Conservation (phyloP, 345 rosid species). For the Mangifera indica region DNA sequence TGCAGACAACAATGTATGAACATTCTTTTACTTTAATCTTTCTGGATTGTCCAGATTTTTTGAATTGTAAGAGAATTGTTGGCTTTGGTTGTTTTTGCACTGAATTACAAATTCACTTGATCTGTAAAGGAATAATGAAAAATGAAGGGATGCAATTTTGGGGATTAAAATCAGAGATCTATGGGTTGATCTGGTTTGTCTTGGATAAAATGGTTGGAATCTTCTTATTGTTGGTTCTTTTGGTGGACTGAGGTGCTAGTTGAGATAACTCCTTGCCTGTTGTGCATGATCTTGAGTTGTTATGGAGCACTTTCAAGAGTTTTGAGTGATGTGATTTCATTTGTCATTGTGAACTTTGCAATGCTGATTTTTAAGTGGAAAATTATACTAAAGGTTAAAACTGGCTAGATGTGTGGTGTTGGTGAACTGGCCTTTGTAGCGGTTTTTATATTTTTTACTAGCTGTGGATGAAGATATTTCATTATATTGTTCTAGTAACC, state of each 20-base stretch:
- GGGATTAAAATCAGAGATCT: not conserved
- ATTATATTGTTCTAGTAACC: not conserved
- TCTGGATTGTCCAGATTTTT: not conserved
- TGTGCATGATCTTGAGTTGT: not conserved
- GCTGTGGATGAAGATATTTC: not conserved
- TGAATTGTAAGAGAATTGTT: constrained; percentile 7
- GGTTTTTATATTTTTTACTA: not conserved
- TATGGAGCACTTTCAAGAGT: not conserved
- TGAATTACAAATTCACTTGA: not conserved
- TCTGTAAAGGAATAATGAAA: not conserved
- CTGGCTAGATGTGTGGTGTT: not conserved
- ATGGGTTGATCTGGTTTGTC: not conserved
- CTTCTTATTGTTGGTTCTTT: not conserved
- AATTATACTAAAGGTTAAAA: not conserved
- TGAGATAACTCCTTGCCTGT: not conserved
- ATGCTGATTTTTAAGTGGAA: not conserved
- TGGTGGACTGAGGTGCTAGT: not conserved
- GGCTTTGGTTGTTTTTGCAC: not conserved
- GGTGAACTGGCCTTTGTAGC: not conserved
- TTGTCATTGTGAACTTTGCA: not conserved
- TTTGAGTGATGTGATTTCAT: not conserved
- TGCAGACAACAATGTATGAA: not conserved
- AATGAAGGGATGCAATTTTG: not conserved
- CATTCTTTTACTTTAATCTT: not conserved
- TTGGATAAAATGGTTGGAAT: not conserved